Base-by-base conservation (phyloP, 2,329 filamentous ascomycete genomes). In the Xylaria sp. region DNA sequence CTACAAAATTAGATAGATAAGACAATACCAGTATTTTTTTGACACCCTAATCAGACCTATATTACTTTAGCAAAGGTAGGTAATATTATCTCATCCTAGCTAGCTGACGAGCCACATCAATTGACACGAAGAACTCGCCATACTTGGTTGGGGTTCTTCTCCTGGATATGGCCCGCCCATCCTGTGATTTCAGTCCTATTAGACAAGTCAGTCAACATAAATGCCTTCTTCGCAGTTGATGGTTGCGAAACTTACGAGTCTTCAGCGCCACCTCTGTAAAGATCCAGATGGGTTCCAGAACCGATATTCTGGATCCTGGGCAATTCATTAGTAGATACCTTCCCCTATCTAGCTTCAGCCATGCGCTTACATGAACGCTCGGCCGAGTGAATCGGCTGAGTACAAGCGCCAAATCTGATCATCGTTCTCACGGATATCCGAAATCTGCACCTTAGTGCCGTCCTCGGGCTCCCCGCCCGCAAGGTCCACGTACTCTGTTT, bases 221-320 rank as follows among this genome's bases (percentile, higher is more conserved):
- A 17, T 47, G 6, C 17, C 12, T 17, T n/a, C 45, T 17, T 47
- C 6, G 17, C 45, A 17, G 2, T n/a, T 14, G n/a, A n/a, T 19
- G 2, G 14, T 14, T 19, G n/a, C 45, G 21, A 30, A n/a, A 42
- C 48, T 53, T 32, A 54, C 59, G 3, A 21, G 36, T 62, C n/a
- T 24, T 34, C 36, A 12, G 24, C 12, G n/a, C 14, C 24, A 24
- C 60, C 60, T 27, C 24, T 32, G 24, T 5, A 14, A 12, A 62
- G 48, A 11, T 62, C 50, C n/a, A 62, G 21, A n/a, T 62, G 55
- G 27, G 60, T 55, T 9, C 36, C 60, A 19, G 36, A 54, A 8
- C 50, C 24, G 36, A 62, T n/a, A 36, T 62, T 62, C 9, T 62
- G 60, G 24, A 62, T 55, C 60, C 60, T 56, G 6, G 39, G 14